These are phyloP conservation scores for Astraeus odoratus DNA, from an alignment of 768 basidiomycete species.

Conservation along the genomic window DNA sequence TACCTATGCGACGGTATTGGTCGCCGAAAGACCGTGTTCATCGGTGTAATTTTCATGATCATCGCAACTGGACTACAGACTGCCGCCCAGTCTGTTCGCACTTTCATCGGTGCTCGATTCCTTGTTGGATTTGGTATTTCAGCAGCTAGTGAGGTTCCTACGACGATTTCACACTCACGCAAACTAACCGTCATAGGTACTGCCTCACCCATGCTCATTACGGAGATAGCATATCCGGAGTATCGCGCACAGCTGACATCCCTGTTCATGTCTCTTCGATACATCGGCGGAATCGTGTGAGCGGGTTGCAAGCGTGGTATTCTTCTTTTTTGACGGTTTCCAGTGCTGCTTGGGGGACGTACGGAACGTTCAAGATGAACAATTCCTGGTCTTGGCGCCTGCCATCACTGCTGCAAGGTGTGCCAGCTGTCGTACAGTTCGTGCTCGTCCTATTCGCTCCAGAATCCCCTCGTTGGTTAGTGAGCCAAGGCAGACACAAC, in stretches of 20 bases:
- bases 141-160: conserved; percentile 43
- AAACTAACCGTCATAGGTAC: conserved; percentile 35
- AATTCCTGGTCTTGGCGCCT: background rate
- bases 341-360: conserved; percentile 39
- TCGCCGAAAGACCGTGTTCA: conserved; percentile 55
- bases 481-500: conserved; percentile 45
- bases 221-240: conserved; percentile 79
- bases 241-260: conserved; percentile 78
- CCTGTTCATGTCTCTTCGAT: conserved; percentile 81
- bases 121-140: conserved; percentile 72
- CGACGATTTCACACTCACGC: background rate
- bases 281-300: conserved; percentile 72
- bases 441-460: conserved; percentile 51
- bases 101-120: conserved; percentile 81
- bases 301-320: conserved; percentile 18
- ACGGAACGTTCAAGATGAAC: background rate
- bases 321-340: conserved; percentile 18
- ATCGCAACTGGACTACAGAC: conserved; percentile 52
- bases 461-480: conserved; percentile 61
- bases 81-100: conserved; percentile 61
- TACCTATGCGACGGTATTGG: conserved; percentile 69
- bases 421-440: conserved; percentile 48
- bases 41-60: conserved; percentile 41
- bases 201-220: conserved; percentile 77
- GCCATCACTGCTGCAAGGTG: conserved; percentile 42